Evolutionary conservation across 768 basidiomycete species (phyloP).

Genomic region (Strobilomyces confusus): DNA sequence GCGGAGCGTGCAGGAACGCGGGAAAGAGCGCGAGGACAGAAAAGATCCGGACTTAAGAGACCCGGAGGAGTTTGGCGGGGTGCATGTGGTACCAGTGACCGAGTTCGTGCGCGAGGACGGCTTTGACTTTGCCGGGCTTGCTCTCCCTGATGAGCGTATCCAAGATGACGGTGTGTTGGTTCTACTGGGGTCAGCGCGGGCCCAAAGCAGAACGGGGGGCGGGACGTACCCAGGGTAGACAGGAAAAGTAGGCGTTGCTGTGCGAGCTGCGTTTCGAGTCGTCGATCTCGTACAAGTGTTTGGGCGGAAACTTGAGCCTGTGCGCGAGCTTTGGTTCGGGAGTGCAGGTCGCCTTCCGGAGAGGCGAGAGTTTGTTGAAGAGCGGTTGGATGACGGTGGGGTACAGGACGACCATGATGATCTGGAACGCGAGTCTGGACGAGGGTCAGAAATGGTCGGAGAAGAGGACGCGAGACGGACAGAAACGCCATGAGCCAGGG

Average conservation of each 20-base stretch:
- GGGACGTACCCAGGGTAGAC: slow-evolving; percentile 81
- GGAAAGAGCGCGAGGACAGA: slow-evolving; percentile 83
- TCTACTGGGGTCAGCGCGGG: slow-evolving; percentile 38
- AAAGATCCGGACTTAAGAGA: slow-evolving; percentile 87
- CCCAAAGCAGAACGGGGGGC: background rate
- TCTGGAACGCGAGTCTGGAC: slow-evolving; percentile 71
- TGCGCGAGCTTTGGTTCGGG: slow-evolving; percentile 75
- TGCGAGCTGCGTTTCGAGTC: slow-evolving; percentile 95
- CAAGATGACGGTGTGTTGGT: slow-evolving; percentile 94
- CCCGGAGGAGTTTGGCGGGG: slow-evolving; percentile 80
- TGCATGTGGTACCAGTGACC: slow-evolving; percentile 96
- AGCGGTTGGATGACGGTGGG: slow-evolving; percentile 89
- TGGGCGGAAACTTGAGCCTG: slow-evolving; percentile 89
- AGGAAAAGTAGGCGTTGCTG: slow-evolving; percentile 98
- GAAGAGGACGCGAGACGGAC: slow-evolving; percentile 40
- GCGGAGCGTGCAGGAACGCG: slow-evolving; percentile 81
- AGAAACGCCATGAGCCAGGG: slow-evolving; percentile 93
- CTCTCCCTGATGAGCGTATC: slow-evolving; percentile 94
- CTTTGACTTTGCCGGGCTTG: slow-evolving; percentile 90
- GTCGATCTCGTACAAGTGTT: slow-evolving; percentile 94
- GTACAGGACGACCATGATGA: slow-evolving; percentile 79
- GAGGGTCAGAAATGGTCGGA: background rate
- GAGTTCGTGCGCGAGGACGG: slow-evolving; percentile 95
- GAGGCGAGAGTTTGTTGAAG: slow-evolving; percentile 95
- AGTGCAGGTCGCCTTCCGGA: slow-evolving; percentile 72